Evolutionary conservation across 75 land plant genomes (phyloP).

Genomic region (Isoetes taiwanensis): DNA sequence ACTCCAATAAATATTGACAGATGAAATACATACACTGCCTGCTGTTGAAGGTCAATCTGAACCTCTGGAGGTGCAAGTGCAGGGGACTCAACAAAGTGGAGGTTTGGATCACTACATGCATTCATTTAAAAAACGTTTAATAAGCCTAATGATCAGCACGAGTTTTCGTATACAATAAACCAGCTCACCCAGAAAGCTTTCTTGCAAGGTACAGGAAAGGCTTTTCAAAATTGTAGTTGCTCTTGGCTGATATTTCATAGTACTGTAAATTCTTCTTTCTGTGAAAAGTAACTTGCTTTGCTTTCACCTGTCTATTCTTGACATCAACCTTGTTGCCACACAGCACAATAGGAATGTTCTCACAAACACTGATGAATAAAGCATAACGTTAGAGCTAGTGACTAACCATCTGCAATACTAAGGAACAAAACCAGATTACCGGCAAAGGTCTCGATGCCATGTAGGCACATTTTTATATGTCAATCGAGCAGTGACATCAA

Average conservation of each 20-base stretch:
- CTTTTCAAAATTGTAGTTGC: conserved; percentile 94
- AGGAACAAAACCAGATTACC: background rate
- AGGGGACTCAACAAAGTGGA: conserved; percentile 72
- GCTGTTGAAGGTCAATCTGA: conserved; percentile 46
- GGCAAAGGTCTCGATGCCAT: conserved; percentile 54
- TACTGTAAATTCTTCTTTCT: conserved; percentile 94
- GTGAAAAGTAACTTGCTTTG: conserved; percentile 91
- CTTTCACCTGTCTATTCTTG: conserved; percentile 84
- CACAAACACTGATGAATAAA: conserved; percentile 89
- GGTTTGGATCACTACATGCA: conserved; percentile 38
- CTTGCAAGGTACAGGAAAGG: conserved; percentile 73
- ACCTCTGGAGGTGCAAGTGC: conserved; percentile 83
- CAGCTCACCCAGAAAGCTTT: conserved; percentile 61
- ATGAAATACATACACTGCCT: conserved; percentile 11
- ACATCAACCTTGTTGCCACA: conserved; percentile 94
- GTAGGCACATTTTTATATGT: conserved; percentile 65
- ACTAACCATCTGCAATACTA: no score
- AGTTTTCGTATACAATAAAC: no score
- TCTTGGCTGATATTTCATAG: conserved; percentile 95
- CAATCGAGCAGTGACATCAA: conserved; percentile 41
- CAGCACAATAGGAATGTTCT: conserved; percentile 79
- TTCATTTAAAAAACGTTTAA: background rate
- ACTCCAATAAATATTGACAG: background rate
- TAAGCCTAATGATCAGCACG: background rate
- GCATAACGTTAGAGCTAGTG: no score